Base-by-base conservation (phyloP, 495 filamentous ascomycete species). In the Darksidea phi region DNA sequence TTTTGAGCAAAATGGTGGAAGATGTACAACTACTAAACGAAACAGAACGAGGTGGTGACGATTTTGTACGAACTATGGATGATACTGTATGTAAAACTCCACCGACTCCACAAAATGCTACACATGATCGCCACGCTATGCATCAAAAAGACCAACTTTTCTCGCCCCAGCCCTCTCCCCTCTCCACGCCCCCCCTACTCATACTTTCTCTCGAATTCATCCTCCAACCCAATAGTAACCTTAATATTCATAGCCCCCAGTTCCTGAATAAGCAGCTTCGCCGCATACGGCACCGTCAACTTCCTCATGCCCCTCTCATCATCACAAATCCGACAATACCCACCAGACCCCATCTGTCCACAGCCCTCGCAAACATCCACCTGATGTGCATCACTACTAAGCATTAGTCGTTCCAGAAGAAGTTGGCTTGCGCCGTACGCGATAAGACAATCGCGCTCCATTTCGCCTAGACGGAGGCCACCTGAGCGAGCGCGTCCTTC, bases 281-380 rank as follows among this genome's bases (percentile, higher is more conserved):
- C 95, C 5, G 95, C 94, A 74, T 99, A 99, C n/a, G 94, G 94
- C 77, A 99, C 95, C 50, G 84, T 91, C 88, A 99, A 92, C 75
- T 87, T 86, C 6, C 86, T 85, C 11, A 97, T 88, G 6, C 85
- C 82, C 36, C 85, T 80, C 23, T 87, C 89, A 51, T 85, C 90
- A 75, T 88, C 84, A 75, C 94, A 99, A 1, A 86, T 89, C 70
- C 91, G 87, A 68, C 94, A 99, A 85, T 88, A 97, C 51, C 89
- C 90, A 66, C 87, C 81, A 69, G 94, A 96, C 0, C 94, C 95
- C 84, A 99, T 95, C 71, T 96, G 82, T 1, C 94, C 94, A 67
- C 94, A 99, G 24, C 77, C 76, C 76, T 91, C 91, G 74, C 94
- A 99, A 57, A 99, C 84, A 71, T 97, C 94, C 41, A 96, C 86